Conservation (phyloP, 192 early-diverging fungal species). For the Hyaloraphidium curvatum region DNA sequence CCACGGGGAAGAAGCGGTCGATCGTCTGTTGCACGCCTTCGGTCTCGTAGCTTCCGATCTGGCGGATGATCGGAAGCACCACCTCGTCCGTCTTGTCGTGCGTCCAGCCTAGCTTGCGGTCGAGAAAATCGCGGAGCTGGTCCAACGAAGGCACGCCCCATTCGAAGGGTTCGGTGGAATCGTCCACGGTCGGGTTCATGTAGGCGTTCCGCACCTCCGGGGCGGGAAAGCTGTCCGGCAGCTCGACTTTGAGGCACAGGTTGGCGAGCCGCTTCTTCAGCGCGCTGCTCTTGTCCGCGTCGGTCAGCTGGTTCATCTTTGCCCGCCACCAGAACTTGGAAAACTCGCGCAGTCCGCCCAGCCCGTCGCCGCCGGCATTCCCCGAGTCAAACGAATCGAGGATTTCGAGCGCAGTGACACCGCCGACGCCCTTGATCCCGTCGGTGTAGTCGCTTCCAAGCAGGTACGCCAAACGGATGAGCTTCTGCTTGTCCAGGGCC, state of each 20-base stretch:
- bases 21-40: neutral
- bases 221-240: slow-evolving; percentile 67
- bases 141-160: slow-evolving; percentile 61
- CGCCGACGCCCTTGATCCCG: slow-evolving; percentile 71
- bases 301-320: neutral
- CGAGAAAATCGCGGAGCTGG: slow-evolving; percentile 38
- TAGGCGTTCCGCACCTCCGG: slow-evolving; percentile 60
- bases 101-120: slow-evolving; percentile 36
- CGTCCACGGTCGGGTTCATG: slow-evolving; percentile 53
- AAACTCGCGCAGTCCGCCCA: slow-evolving; percentile 27
- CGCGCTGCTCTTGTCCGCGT: neutral
- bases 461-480: slow-evolving; percentile 71
- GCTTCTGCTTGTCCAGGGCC: slow-evolving; percentile 38
- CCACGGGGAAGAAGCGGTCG: neutral
- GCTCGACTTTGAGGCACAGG: slow-evolving; percentile 34
- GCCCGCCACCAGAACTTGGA: slow-evolving; percentile 11
- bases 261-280: too few species aligned
- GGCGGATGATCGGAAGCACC: slow-evolving; percentile 46
- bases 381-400: slow-evolving; percentile 43
- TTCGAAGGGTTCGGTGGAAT: slow-evolving; percentile 27
- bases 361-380: slow-evolving; percentile 2
- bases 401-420: slow-evolving; percentile 77
- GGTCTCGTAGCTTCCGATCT: slow-evolving; percentile 10
- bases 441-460: slow-evolving; percentile 96
- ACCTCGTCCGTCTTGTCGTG: slow-evolving; percentile 41